A percentile compares a stretch with the other conserved stretches of the same genome.
These are phyloP conservation scores for Russula virescens DNA, from an alignment of 768 basidiomycete genomes.

Conservation along the genomic window DNA sequence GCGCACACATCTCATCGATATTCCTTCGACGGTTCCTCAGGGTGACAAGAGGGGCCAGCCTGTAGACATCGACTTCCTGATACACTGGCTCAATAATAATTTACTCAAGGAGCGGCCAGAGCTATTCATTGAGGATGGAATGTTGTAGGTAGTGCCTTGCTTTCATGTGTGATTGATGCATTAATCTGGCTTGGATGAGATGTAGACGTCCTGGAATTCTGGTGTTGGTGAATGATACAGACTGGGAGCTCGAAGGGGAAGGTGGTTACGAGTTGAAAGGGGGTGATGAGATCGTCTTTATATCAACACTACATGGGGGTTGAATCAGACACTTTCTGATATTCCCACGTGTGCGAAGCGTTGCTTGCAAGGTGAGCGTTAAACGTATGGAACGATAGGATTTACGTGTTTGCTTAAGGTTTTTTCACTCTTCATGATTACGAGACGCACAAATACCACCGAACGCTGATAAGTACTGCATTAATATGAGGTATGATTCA, in stretches of 20 bases:
- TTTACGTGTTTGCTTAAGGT: background rate
- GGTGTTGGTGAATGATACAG: slow-evolving; percentile 56
- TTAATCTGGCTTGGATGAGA: background rate
- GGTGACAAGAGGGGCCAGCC: slow-evolving; percentile 35
- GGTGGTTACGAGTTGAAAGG: slow-evolving; percentile 18
- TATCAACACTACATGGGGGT: slow-evolving; percentile 93
- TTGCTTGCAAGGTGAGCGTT: background rate
- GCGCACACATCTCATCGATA: slow-evolving; percentile 48
- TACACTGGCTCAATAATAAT: slow-evolving; percentile 70
- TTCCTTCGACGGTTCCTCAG: slow-evolving; percentile 44
- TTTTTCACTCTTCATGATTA: background rate
- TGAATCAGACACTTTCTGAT: slow-evolving; percentile 29
- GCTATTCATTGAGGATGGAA: slow-evolving; percentile 81
- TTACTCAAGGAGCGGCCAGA: slow-evolving; percentile 81
- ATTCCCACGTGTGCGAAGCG: background rate
- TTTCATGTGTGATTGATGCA: background rate
- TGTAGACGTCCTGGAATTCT: slow-evolving; percentile 90
- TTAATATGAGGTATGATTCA: no score
- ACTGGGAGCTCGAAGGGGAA: slow-evolving; percentile 22
- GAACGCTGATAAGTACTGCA: background rate
- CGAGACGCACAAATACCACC: background rate
- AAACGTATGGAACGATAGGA: background rate
- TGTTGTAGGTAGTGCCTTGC: slow-evolving; percentile 58
- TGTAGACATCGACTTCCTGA: slow-evolving; percentile 67
- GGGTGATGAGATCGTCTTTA: slow-evolving; percentile 91